Percentiles rank a stretch among this genome's conserved stretches.
Conservation (phyloP, 2,329 filamentous ascomycete genomes). For the Trichoderma simmonsii region DNA sequence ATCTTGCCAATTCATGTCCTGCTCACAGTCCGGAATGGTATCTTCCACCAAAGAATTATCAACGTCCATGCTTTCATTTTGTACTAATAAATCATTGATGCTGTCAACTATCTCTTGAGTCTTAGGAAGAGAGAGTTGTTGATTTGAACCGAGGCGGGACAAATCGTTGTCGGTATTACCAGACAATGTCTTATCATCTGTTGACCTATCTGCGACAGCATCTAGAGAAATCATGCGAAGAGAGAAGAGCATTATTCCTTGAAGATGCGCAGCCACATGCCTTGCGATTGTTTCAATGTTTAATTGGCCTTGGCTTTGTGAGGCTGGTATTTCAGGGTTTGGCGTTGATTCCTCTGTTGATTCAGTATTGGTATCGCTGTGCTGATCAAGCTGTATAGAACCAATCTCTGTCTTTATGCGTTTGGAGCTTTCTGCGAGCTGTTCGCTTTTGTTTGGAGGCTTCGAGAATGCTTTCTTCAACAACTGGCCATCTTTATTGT, state of each 20-base stretch:
- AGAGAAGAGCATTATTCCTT: neutral
- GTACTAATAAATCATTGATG: rapidly evolving
- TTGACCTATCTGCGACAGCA: neutral
- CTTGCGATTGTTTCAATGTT: neutral
- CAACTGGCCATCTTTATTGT: neutral
- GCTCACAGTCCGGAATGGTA: neutral
- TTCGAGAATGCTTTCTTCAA: neutral
- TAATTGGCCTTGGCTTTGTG: neutral
- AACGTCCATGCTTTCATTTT: neutral
- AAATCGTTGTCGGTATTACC: neutral
- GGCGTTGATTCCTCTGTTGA: neutral
- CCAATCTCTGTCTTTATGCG: neutral
- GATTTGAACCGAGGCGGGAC: neutral
- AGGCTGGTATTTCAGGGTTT: neutral
- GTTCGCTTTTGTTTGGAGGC: rapidly evolving
- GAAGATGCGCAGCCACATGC: neutral
- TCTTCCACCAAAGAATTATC: neutral
- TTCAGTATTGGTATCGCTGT: neutral
- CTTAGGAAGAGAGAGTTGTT: neutral
- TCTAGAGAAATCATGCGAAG: neutral
- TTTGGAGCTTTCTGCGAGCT: neutral
- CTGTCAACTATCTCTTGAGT: neutral
- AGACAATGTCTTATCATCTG: neutral
- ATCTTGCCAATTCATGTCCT: neutral
- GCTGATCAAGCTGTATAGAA: neutral